Base-by-base conservation (phyloP, 768 basidiomycete genomes). In the Suillus weaverae region DNA sequence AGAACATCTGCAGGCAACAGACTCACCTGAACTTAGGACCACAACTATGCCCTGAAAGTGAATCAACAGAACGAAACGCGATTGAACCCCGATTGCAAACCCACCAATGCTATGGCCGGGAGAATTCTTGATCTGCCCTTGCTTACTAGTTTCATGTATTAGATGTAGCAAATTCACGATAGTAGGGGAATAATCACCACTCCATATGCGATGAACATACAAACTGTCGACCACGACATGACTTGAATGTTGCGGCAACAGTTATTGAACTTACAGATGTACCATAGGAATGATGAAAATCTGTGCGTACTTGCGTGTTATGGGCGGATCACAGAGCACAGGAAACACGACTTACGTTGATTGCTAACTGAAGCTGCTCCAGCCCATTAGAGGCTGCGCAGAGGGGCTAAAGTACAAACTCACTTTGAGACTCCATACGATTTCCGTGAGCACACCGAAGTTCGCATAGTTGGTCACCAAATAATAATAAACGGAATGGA, bases 401-500 rank as follows among this genome's bases (percentile, higher is more conserved):
- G 2, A 39, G 26, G 22, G 22, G 2, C 26, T 4, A 7, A 39
- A 5, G 5, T 60, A 13, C 1, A 30, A 22, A 30, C 62, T 26
- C 20, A 62, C 62, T 56, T 60, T 53, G 16, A 65, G 44, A n/a
- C 43, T 32, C 80, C 79, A 78, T 35, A 70, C 76, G 1, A 78
- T 72, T 9, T 63, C 69, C 6, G 71, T 56, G 36, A 80, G 62
- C 20, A 67, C 70, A 7, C 64, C 1, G 4, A 76, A 73, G 64
- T 79, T 76, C 22, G 62, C 70, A 55, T 74, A 79, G 51, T 77
- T 79, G 6, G 67, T 70, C 43, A 81, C 71, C 33, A 77, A 61
- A 69, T 80, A 80, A 64, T 71, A 75, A 67, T 81, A 80, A n/a
- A 80, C 46, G 22, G 67, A 67, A 60, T 80, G 76, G 4, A 76